Evolutionary conservation across 495 filamentous ascomycete species (phyloP).

Genomic region (Penicillium silybi): DNA sequence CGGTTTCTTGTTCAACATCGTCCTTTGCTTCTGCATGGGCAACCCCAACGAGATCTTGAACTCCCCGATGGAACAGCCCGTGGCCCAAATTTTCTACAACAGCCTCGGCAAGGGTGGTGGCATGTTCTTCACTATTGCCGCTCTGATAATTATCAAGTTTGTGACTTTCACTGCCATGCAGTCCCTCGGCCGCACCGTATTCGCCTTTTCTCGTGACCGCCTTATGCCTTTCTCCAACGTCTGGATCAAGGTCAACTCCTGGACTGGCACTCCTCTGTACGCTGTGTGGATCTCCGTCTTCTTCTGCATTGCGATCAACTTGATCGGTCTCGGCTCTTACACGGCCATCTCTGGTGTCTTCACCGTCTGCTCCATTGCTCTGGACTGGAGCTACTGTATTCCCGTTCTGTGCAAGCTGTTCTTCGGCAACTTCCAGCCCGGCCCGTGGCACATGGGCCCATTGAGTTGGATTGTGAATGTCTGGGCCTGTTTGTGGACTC

Average conservation of each 20-base stretch:
- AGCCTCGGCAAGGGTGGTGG: constrained; percentile 54
- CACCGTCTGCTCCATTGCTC: constrained; percentile 58
- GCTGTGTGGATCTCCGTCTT: constrained; percentile 58
- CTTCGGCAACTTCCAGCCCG: constrained; percentile 53
- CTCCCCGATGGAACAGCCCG: constrained; percentile 51
- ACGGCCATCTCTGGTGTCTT: constrained; percentile 60
- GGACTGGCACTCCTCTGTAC: constrained; percentile 55
- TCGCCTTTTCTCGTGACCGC: constrained; percentile 58
- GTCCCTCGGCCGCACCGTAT: constrained; percentile 57
- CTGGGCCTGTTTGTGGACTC: constrained; percentile 55
- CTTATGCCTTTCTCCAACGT: constrained; percentile 51
- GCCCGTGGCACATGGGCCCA: constrained; percentile 58
- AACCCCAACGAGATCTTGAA: constrained; percentile 41
- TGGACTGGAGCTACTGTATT: constrained; percentile 62
- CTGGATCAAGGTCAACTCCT: constrained; percentile 51
- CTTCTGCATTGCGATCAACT: constrained; percentile 56
- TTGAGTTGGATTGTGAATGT: constrained; percentile 43
- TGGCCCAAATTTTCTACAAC: constrained; percentile 63
- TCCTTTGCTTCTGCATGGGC: constrained; percentile 60
- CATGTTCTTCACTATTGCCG: constrained; percentile 57
- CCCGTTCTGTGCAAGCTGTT: constrained; percentile 59
- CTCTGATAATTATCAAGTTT: constrained; percentile 50
- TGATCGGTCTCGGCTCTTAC: constrained; percentile 60
- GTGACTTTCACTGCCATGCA: constrained; percentile 61
- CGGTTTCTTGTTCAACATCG: constrained; percentile 61